Evolutionary conservation across 2,329 filamentous ascomycete species (phyloP).

Genomic region (Hypoxylon sp.): DNA sequence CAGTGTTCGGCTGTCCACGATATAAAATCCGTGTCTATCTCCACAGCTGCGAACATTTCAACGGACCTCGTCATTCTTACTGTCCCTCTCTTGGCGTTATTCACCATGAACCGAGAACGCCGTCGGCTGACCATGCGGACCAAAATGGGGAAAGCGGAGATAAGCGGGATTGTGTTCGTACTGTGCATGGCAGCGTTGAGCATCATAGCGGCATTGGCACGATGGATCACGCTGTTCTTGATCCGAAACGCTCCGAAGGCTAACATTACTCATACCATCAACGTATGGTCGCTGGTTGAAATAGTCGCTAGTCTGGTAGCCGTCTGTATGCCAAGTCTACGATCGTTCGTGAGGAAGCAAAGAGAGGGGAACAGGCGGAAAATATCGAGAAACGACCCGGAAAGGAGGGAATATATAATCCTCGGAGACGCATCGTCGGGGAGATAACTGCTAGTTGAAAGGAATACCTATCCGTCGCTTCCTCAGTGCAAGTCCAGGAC

Average conservation of each 20-base stretch:
- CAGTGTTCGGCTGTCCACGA: neutral
- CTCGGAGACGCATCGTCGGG: neutral
- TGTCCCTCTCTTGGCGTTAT: neutral
- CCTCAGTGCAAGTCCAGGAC: neutral
- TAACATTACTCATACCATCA: conserved; percentile 1
- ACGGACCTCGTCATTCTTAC: neutral
- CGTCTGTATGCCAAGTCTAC: neutral
- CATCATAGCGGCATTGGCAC: conserved; percentile 41
- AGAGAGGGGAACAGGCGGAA: neutral
- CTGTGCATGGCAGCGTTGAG: conserved; percentile 48
- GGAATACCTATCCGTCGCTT: neutral
- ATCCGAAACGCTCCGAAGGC: neutral
- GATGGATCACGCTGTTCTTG: neutral
- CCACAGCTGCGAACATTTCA: neutral
- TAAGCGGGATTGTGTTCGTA: conserved; percentile 47
- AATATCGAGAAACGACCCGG: neutral
- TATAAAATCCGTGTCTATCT: conserved; percentile 1
- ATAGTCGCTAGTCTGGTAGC: neutral
- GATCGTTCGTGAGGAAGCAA: neutral
- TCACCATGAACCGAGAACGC: neutral
- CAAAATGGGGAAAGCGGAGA: conserved; percentile 41
- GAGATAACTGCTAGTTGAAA: neutral
- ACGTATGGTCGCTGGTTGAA: neutral
- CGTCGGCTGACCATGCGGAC: conserved; percentile 21
- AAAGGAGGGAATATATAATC: neutral